These are phyloP conservation scores for Annulohypoxylon maeteangense DNA, from an alignment of 495 filamentous ascomycete species.

Conservation along the genomic window DNA sequence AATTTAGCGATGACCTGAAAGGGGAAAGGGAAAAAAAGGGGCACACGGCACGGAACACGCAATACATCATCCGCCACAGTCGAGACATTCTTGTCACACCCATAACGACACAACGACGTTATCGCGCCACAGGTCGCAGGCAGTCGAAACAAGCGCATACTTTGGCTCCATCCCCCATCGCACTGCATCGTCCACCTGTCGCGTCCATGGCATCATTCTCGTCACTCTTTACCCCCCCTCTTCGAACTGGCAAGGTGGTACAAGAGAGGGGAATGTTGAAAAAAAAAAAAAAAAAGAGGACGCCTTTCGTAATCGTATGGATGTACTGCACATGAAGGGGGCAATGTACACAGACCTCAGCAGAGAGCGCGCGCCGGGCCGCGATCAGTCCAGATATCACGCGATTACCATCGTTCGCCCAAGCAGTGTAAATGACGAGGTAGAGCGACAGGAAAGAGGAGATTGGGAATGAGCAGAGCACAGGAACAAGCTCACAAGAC, in stretches of 20 bases:
- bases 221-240: conserved; percentile 8
- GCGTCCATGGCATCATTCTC: conserved; percentile 5
- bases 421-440: background rate
- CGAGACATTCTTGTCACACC: conserved; percentile 3
- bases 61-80: conserved; percentile 6
- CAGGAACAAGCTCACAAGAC: background rate
- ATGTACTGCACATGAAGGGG: conserved; percentile 9
- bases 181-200: conserved; percentile 21
- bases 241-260: conserved; percentile 11
- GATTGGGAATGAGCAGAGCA: background rate
- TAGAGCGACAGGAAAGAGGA: background rate
- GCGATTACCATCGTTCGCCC: conserved; percentile 16
- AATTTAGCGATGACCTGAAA: background rate
- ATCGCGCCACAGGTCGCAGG: conserved; percentile 16
- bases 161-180: conserved; percentile 7
- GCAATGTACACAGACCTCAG: conserved; percentile 11
- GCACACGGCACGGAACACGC: conserved; percentile 1
- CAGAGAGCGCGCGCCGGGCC: conserved; percentile 12
- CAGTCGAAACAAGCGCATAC: conserved; percentile 1
- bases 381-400: conserved; percentile 31
- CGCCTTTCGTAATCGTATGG: conserved; percentile 8
- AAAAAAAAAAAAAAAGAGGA: too few species aligned
- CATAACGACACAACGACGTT: background rate
- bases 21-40: conserved; percentile 7
- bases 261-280: conserved; percentile 15